phyloP scores from a whole-genome alignment of 768 basidiomycete species.

The Pleurotus cornucopiae region DNA sequence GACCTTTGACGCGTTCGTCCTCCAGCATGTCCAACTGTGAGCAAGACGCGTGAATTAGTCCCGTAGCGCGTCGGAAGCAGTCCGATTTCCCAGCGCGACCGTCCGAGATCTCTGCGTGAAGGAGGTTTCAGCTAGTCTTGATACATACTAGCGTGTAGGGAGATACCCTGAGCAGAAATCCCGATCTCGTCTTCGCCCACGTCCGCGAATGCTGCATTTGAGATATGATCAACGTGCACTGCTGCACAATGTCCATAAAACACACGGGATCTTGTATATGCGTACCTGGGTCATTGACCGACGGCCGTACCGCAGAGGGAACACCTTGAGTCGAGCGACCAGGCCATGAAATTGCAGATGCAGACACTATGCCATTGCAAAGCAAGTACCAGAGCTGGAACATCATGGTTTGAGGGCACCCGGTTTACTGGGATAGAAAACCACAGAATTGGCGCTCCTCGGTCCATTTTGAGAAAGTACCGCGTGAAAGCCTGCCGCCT shows the following conservation, averaged over 20 bases:
- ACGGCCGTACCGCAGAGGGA: background rate
- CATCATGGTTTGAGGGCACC: no score
- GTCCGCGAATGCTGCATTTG: background rate
- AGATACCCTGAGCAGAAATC: background rate
- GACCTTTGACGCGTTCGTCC: constrained; percentile 58
- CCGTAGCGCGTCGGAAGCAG: constrained; percentile 57
- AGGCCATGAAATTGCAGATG: constrained; percentile 1
- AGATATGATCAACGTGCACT: constrained; percentile 3
- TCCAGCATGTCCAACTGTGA: constrained; percentile 57
- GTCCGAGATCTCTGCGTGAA: constrained; percentile 33
- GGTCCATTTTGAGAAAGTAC: no score
- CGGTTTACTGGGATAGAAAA: no score
- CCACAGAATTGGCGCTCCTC: no score
- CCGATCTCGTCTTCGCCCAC: background rate
- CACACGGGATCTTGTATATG: background rate
- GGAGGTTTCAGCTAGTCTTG: background rate
- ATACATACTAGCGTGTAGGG: background rate
- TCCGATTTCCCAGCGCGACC: constrained; percentile 47
- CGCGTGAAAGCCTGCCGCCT: no score
- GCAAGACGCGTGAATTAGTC: constrained; percentile 44
- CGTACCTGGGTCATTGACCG: constrained; percentile 1
- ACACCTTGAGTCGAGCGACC: background rate
- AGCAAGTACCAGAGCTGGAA: background rate
- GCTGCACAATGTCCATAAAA: background rate
- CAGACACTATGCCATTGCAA: background rate